Percentiles rank a stretch among this genome's conserved stretches.
Conservation (phyloP, 495 filamentous ascomycete species). For the Trichoderma asperelloides region DNA sequence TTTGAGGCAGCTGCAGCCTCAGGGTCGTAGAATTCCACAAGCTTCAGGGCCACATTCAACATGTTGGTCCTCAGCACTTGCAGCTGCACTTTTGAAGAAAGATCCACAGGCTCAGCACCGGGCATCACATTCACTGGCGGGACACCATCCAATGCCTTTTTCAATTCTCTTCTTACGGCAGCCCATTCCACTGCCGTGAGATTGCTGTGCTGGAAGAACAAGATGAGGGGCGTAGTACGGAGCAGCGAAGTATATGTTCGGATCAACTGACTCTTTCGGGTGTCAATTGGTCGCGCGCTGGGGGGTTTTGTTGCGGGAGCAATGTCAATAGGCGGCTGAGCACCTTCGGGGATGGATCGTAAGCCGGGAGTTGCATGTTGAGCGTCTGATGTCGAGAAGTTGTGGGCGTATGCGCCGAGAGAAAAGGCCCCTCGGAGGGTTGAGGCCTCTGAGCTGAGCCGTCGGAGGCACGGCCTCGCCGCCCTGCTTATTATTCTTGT, state of each 20-base stretch:
- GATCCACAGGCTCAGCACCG: constrained; percentile 16
- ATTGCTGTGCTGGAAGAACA: constrained; percentile 97
- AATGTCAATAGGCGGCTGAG: constrained; percentile 32
- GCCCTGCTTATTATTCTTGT: constrained; percentile 2
- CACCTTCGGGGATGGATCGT: neutral
- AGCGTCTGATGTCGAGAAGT: constrained; percentile 6
- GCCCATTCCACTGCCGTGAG: constrained; percentile 81
- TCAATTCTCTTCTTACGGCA: constrained; percentile 74
- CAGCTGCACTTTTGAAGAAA: constrained; percentile 53
- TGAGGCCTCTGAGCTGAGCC: neutral
- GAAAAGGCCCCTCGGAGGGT: neutral
- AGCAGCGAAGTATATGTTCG: constrained; percentile 89
- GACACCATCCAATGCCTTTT: constrained; percentile 55
- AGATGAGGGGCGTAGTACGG: constrained; percentile 75
- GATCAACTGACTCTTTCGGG: constrained; percentile 90
- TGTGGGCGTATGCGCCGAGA: neutral
- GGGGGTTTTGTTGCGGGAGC: constrained; percentile 72
- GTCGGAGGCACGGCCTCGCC: constrained; percentile 5
- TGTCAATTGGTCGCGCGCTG: constrained; percentile 74
- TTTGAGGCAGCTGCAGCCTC: constrained; percentile 28
- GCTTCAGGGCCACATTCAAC: constrained; percentile 70
- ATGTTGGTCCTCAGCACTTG: constrained; percentile 83
- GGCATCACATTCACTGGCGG: constrained; percentile 13
- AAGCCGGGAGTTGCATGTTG: neutral
- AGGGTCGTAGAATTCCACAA: constrained; percentile 81